Conservation (phyloP, 331 rosid genomes). For the Ulmus americana region DNA sequence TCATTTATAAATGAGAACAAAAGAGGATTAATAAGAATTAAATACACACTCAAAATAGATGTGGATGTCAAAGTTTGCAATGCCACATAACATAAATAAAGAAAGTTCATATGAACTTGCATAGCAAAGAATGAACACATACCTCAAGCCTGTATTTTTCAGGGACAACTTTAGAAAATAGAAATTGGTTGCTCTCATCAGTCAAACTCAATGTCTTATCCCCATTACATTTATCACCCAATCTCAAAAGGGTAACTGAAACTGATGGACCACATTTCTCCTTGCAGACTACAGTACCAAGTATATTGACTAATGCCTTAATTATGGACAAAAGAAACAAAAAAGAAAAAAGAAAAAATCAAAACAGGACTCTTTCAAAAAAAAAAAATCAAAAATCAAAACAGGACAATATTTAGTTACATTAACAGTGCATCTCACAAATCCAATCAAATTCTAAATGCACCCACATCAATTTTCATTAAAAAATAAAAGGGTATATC, state of each 20-base stretch:
- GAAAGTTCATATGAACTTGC: constrained; percentile 14
- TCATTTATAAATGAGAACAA: constrained; percentile 5
- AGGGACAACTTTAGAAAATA: constrained; percentile 63
- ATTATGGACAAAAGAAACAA: constrained; percentile 17
- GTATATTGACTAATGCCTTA: constrained; percentile 82
- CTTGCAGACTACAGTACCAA: constrained; percentile 70
- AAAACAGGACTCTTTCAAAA: constrained; percentile 11
- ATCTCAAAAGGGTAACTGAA: constrained; percentile 58
- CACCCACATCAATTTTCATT: constrained; percentile 1
- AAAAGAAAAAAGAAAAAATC: no score
- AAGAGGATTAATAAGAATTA: constrained; percentile 9
- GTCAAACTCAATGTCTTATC: constrained; percentile 60
- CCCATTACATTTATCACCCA: constrained; percentile 40
- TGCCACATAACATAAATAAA: neutral
- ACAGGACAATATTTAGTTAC: constrained; percentile 19
- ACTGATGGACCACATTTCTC: constrained; percentile 76
- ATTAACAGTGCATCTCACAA: neutral
- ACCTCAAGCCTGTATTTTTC: constrained; percentile 93
- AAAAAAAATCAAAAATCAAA: neutral
- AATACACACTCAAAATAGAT: neutral
- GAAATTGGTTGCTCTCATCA: constrained; percentile 50
- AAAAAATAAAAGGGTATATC: neutral
- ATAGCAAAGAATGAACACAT: constrained; percentile 18
- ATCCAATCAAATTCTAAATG: constrained; percentile 6
- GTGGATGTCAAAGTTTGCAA: neutral